Base-by-base conservation (phyloP, 768 basidiomycete species). In the Russula earlei region DNA sequence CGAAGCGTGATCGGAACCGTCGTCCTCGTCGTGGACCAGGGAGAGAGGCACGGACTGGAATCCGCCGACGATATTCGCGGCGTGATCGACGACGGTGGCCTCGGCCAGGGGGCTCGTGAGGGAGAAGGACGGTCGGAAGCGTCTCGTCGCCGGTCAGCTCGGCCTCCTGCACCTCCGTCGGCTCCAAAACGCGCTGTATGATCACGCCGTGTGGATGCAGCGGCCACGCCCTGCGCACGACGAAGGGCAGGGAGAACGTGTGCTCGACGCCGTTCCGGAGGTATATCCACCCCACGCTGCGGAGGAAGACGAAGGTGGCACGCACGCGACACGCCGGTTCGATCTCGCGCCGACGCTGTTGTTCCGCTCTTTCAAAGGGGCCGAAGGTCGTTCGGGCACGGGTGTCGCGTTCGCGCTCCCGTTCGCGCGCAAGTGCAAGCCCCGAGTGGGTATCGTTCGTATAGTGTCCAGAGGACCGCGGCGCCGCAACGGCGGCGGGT, bases 51-150 rank as follows among this genome's bases (percentile, higher is more conserved):
- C 65, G 49, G 52, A 68, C 49, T 61, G 67, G 56, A 72, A 65
- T 34, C 76, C 78, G 7, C 79, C 79, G 2, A 77, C 62, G 25
- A 89, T 84, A 0, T 81, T 80, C 3, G 72, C 68, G 1, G 87
- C 84, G 46, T 85, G 67, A 6, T 87, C 87, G 15, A 91, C 79
- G 9, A 84, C 77, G 22, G 79, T 76, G 47, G 86, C 78, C 68
- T 91, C 90, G 2, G 85, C 74, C 49, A 89, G 85, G 0, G 88
- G 83, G 62, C 80, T 85, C 9, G 83, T 84, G 59, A 92, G 72
- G 17, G 85, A 81, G 68, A 91, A 91, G n/a, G 24, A 91, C 78
- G 14, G 87, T 89, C 0, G 90, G 87, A n/a, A 91, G 73, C 0
- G 81, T 74, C 17, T 77, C 73, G 37, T 89, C 84, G 10, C 83